A percentile compares a stretch with the other conserved stretches of the same genome.
These are phyloP conservation scores for Curvularia eragrostidis DNA, from an alignment of 2,329 filamentous ascomycete genomes.

Conservation along the genomic window DNA sequence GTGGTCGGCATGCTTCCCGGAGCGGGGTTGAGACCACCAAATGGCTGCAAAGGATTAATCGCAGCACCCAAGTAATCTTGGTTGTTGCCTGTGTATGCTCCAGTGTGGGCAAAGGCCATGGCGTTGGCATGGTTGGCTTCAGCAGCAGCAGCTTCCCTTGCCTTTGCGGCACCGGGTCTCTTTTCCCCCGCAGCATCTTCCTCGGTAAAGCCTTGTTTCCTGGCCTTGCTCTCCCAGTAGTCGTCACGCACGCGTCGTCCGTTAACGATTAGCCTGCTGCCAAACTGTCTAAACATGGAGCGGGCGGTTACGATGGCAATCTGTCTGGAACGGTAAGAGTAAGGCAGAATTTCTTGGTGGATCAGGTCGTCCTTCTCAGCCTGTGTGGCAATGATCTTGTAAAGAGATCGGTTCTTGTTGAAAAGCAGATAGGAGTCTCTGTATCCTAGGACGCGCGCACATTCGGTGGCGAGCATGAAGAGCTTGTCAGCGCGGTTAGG, in stretches of 20 bases:
- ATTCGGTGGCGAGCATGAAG: constrained; percentile 98
- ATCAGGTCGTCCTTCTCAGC: constrained; percentile 97
- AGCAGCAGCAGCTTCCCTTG: constrained; percentile 79
- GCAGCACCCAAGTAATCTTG: constrained; percentile 42
- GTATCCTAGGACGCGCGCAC: constrained; percentile 90
- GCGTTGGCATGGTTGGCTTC: constrained; percentile 64
- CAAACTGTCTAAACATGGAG: constrained; percentile 99
- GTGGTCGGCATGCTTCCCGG: constrained; percentile 77
- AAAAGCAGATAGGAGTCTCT: constrained; percentile 97
- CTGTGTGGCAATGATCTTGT: constrained; percentile 97
- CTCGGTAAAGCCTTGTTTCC: constrained; percentile 97
- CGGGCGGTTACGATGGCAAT: constrained; percentile 97
- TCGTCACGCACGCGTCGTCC: constrained; percentile 93
- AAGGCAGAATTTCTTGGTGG: constrained; percentile 90
- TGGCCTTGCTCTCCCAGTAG: constrained; percentile 97
- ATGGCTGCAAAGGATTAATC: constrained; percentile 51
- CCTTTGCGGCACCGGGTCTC: constrained; percentile 87
- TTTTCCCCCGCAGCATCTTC: constrained; percentile 96
- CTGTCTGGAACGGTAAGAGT: constrained; percentile 96
- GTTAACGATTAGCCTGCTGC: constrained; percentile 88
- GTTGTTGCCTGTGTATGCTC: constrained; percentile 42
- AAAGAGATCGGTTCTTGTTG: constrained; percentile 96
- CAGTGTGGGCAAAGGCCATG: constrained; percentile 41
- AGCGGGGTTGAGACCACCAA: constrained; percentile 67
- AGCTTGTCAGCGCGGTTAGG: constrained; percentile 90